These are phyloP conservation scores for Lactifluus piperatus DNA, from an alignment of 768 basidiomycete species.

Conservation along the genomic window DNA sequence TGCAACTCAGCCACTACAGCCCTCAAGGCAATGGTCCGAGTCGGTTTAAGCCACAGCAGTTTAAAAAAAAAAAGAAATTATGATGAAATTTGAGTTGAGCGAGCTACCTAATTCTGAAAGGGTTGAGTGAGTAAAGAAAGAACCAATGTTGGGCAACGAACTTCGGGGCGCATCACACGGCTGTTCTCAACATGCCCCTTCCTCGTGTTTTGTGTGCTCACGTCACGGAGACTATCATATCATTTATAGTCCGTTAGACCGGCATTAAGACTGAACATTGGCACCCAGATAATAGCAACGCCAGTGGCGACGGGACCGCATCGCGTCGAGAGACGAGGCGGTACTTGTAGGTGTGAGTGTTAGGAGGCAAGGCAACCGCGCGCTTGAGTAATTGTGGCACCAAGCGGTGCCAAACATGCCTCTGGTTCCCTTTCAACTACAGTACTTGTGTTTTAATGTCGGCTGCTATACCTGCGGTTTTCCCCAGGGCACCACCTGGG, in stretches of 20 bases:
- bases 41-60: not conserved
- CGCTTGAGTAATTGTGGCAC: not conserved
- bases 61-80: not conserved
- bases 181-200: not conserved
- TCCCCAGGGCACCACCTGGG: slow-evolving; percentile 35
- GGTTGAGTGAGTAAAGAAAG: not conserved
- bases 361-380: no score
- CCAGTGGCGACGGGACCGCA: not conserved
- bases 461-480: slow-evolving; percentile 3
- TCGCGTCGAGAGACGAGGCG: not conserved
- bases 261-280: not conserved
- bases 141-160: not conserved
- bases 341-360: no score
- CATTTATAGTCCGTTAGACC: not conserved
- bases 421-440: not conserved
- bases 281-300: not conserved
- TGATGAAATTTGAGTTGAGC: not conserved
- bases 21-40: not conserved
- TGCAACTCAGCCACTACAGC: not conserved
- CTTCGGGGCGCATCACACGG: not conserved
- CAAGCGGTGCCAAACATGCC: slow-evolving; percentile 17
- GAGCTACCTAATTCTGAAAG: not conserved
- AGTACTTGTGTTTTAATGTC: slow-evolving; percentile 1
- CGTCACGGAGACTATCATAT: not conserved
- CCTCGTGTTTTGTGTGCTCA: not conserved